Base-by-base conservation (phyloP, 2,329 filamentous ascomycete species). In the Talaromyces atroroseus region DNA sequence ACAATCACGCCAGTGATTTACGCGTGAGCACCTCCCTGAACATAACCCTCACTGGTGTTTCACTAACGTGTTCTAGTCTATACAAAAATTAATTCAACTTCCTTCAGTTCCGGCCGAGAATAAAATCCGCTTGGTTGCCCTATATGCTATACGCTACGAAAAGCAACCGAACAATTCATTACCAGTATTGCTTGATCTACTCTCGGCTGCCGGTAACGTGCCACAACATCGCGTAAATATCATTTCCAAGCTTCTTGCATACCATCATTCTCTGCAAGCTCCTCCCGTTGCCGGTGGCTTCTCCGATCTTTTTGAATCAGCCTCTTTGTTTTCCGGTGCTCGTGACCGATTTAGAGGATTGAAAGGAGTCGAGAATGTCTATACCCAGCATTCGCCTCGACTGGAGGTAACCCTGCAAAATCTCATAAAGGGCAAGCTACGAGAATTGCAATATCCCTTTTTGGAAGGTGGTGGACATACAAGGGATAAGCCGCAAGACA, bases 291-390 rank as follows among this genome's bases (percentile, higher is more conserved):
- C 84, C 2, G 84, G 87, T 10, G 90, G 90, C 5, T 90, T 96
- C 57, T 86, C 90, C 0, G 92, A 97, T 62, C 84, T 97, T 6
- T 97, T 99, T 65, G 92, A 97, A 66, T 88, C 90, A 0, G 84
- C 87, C 0, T 92, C 90, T 4, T 92, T 99, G 61, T 96, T 99
- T 73, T 89, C 90, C 0, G 89, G 89, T 12, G 91, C 92, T 11
- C 82, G 90, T 40, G 90, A 87, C 66, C 85, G 92, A 5, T 91
- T 99, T 72, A 96, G 95, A 67, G 94, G 94, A 0, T 80, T 99
- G 14, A 96, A 97, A 68, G 94, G 94, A 1, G 94, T 99, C 1
- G 95, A 99, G 71, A 99, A 99, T 65, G 94, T 99, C 26, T 99
- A 99, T 71, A 99, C 94, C 0, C 95, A 99, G 71, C 94, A 99